Conservation (phyloP, 495 filamentous ascomycete genomes). For the Trichoderma gamsii region DNA sequence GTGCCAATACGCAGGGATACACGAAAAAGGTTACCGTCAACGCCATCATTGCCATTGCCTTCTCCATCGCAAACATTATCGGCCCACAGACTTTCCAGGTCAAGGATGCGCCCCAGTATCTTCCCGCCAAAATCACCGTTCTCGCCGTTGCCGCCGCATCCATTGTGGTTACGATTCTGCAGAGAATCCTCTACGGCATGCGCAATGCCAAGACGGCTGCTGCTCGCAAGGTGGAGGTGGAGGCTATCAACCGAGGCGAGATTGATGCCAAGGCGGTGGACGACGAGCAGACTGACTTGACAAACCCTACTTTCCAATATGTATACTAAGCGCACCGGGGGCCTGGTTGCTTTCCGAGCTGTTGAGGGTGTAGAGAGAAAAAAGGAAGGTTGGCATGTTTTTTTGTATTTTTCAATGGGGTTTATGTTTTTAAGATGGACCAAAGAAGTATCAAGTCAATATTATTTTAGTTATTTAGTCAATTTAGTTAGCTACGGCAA, state of each 20-base stretch:
- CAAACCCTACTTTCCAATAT: slow-evolving; percentile 8
- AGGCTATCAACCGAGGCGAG: slow-evolving; percentile 5
- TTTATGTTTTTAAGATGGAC: neutral
- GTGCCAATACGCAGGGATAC: slow-evolving; percentile 19
- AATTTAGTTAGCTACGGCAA: neutral
- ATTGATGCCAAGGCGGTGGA: slow-evolving; percentile 4
- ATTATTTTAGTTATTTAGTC: neutral
- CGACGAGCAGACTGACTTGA: neutral
- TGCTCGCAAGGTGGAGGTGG: neutral
- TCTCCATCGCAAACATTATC: slow-evolving; percentile 15
- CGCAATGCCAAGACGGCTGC: slow-evolving; percentile 9
- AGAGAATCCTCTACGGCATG: slow-evolving; percentile 4
- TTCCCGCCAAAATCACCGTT: slow-evolving; percentile 13
- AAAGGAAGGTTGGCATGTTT: neutral
- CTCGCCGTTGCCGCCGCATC: neutral
- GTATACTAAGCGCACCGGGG: neutral
- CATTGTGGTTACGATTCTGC: slow-evolving; percentile 7
- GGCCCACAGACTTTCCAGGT: slow-evolving; percentile 14
- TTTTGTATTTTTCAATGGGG: neutral
- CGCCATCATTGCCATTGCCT: slow-evolving; percentile 9
- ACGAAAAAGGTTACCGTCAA: slow-evolving; percentile 12
- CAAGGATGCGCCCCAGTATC: slow-evolving; percentile 1
- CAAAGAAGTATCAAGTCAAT: neutral
- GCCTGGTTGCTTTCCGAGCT: slow-evolving; percentile 3
- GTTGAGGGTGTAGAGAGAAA: neutral